These are phyloP conservation scores for Xylaria venustula DNA, from an alignment of 495 filamentous ascomycete species.

Conservation along the genomic window DNA sequence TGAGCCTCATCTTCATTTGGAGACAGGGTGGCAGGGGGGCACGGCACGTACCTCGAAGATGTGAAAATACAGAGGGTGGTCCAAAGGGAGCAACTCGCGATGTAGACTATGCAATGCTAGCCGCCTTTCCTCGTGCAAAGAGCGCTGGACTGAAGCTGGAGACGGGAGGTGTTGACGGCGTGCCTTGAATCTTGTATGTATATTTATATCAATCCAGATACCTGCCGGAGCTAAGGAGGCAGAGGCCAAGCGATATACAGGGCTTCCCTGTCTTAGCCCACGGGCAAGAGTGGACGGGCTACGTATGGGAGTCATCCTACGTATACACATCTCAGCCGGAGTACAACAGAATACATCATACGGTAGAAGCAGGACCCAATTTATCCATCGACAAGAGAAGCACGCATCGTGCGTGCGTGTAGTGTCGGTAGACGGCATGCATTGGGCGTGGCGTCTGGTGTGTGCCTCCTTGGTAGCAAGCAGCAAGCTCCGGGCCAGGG, in stretches of 20 bases:
- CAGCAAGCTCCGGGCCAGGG: neutral
- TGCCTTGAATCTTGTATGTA: constrained; percentile 7
- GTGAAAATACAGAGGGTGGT: neutral
- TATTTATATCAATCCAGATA: constrained; percentile 4
- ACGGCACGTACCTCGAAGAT: neutral
- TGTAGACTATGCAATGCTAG: neutral
- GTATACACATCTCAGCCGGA: too few species aligned
- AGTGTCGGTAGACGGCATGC: neutral
- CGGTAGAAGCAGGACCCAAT: constrained; percentile 7
- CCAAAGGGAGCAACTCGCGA: neutral
- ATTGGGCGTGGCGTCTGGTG: neutral
- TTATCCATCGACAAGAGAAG: constrained; percentile 4
- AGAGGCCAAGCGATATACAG: constrained; percentile 4
- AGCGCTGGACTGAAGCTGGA: constrained; percentile 1
- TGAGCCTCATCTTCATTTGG: neutral
- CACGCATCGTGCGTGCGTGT: neutral
- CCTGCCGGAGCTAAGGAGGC: neutral
- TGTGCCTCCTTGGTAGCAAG: too few species aligned
- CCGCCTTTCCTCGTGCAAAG: neutral
- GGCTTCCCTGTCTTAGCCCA: constrained; percentile 9
- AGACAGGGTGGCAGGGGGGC: neutral
- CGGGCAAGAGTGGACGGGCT: constrained; percentile 4
- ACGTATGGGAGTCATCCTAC: constrained; percentile 3
- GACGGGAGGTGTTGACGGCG: neutral
- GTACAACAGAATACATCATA: constrained; percentile 7